Conservation (phyloP, 2,329 filamentous ascomycete species). For the Zymoseptoria ardabiliae region DNA sequence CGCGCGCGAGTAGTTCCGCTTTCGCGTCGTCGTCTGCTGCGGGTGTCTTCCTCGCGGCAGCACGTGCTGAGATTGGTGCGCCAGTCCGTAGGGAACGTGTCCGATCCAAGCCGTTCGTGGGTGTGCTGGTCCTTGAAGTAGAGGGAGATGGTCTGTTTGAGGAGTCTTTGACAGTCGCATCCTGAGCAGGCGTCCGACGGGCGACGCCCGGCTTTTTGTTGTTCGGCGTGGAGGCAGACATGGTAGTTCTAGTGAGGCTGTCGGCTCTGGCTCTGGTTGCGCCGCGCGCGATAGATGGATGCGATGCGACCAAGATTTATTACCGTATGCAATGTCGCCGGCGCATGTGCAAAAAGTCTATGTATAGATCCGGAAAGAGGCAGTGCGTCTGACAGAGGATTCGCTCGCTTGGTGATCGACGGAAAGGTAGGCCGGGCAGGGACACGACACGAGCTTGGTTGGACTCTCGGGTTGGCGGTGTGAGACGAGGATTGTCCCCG, state of each 20-base stretch:
- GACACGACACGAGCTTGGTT: background rate
- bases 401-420: background rate
- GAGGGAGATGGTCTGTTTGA: constrained; percentile 7
- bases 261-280: background rate
- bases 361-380: background rate
- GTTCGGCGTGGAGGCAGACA: constrained; percentile 11
- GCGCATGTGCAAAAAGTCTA: background rate
- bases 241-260: background rate
- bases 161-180: background rate
- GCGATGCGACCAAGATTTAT: background rate
- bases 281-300: background rate
- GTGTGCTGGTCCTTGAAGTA: constrained; percentile 16
- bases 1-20: constrained; percentile 67
- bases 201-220: constrained; percentile 13
- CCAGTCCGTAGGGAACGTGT: constrained; percentile 57
- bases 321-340: background rate
- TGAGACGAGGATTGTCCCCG: background rate
- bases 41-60: constrained; percentile 52
- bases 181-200: background rate
- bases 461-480: background rate
- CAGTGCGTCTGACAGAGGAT: background rate
- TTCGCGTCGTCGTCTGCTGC: constrained; percentile 56
- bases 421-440: background rate
- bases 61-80: constrained; percentile 66
- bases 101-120: constrained; percentile 18